Conservation (phyloP, 2,329 filamentous ascomycete species). For the Diplodia mutila region DNA sequence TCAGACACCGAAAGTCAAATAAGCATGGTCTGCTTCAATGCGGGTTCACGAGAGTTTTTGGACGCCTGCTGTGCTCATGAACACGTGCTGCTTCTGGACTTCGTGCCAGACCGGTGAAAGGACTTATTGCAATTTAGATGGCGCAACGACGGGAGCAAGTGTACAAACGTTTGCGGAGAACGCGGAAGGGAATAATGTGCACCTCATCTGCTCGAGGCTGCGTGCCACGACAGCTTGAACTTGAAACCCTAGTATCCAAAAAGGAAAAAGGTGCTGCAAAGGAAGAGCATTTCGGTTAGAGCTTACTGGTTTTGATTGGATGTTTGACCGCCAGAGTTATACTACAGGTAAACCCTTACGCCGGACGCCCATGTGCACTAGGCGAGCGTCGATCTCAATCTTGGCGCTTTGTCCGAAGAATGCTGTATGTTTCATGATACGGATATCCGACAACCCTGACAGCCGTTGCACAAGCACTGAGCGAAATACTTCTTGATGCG, state of each 20-base stretch:
- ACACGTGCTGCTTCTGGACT: background rate
- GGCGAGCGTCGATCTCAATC: conserved; percentile 18
- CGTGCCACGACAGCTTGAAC: background rate
- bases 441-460: background rate
- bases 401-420: conserved; percentile 12
- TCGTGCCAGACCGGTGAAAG: background rate
- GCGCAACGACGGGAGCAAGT: background rate
- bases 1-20: background rate
- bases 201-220: background rate
- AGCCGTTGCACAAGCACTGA: background rate
- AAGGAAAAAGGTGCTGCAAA: background rate
- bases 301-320: background rate
- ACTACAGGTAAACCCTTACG: conserved; percentile 8
- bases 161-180: background rate
- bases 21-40: background rate
- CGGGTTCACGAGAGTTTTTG: too few relatives aligned
- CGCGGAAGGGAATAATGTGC: background rate
- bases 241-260: background rate
- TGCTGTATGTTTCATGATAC: background rate
- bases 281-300: background rate
- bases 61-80: background rate
- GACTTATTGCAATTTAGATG: background rate
- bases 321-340: background rate
- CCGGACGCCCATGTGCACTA: conserved; percentile 16
- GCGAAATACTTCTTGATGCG: background rate